phyloP scores from a whole-genome alignment of 169 alveolate species.

The Plasmodium vinckei region DNA sequence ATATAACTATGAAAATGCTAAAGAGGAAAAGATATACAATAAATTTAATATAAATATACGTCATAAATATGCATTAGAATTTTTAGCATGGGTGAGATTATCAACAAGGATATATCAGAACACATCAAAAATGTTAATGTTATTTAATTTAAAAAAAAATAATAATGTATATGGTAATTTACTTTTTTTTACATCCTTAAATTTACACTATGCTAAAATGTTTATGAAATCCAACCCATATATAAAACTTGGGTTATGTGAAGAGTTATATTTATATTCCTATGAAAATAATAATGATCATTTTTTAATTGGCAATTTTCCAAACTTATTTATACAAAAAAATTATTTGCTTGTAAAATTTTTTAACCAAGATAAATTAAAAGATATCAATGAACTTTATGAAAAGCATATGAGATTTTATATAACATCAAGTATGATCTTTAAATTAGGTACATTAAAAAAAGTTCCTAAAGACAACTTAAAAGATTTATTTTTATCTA shows the following conservation, averaged over 20 bases:
- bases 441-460: slow-evolving; percentile 49
- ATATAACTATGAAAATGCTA: slow-evolving; percentile 42
- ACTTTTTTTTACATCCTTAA: slow-evolving; percentile 76
- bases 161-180: slow-evolving; percentile 62
- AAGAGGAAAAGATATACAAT: slow-evolving; percentile 31
- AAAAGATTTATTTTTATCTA: slow-evolving; percentile 63
- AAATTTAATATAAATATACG: slow-evolving; percentile 67
- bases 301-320: slow-evolving; percentile 66
- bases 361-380: slow-evolving; percentile 20
- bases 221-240: slow-evolving; percentile 76
- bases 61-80: slow-evolving; percentile 58
- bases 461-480: slow-evolving; percentile 44
- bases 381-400: slow-evolving; percentile 27
- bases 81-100: slow-evolving; percentile 77
- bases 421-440: slow-evolving; percentile 75
- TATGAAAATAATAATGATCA: slow-evolving; percentile 73
- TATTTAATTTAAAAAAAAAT: slow-evolving; percentile 49
- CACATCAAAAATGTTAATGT: slow-evolving; percentile 67
- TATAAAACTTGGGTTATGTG: slow-evolving; percentile 75
- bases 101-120: slow-evolving; percentile 77
- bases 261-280: slow-evolving; percentile 66
- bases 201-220: slow-evolving; percentile 77
- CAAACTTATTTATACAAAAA: slow-evolving; percentile 42
- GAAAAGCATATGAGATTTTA: slow-evolving; percentile 81
- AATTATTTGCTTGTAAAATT: slow-evolving; percentile 46